Evolutionary conservation across 2,329 filamentous ascomycete genomes (phyloP), one percentile per base, ranked within the genome.

Genomic region (Bisporella sp.): DNA sequence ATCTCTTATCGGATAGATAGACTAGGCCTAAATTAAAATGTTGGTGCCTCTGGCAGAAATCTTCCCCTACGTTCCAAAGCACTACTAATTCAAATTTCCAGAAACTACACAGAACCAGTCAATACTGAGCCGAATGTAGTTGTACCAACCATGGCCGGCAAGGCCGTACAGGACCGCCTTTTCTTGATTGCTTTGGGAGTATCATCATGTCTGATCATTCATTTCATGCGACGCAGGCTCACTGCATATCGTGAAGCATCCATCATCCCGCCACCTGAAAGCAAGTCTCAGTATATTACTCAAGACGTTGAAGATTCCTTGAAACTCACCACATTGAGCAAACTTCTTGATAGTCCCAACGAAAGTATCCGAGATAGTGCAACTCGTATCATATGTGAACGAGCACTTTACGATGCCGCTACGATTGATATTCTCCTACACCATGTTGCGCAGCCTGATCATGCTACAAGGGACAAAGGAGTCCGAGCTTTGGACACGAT

Each of bases 241-340:
- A 71, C 72, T 51, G 69, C 76, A 49, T 79, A 84, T 57, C 77
- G 82, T 57, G 73, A 81, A 59, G 74, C 83, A 48, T 84, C 84
- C 56, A 77, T 83, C 66, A 79, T 93, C 61, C 81, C 80, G 53
- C 77, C 80, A 35, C 64, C 72, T 37, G 78, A 82, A 53, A 81
- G 81, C 35, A 84, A 85, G 64, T 79, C 85, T 46, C 79, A 84
- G 58, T 87, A 87, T 64, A 86, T 89, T 56, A 86, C 82, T 11
- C 83, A 89, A 64, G 81, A 85, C 29, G 87, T 84, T 2, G 85
- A 90, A 62, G 85, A 89, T 62, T 78, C 84, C 2, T 72, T 90
- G 41, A 78, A 82, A 51, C 63, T 82, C 8, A 73, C 76, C 41
- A 90, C 87, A 0, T 72, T 91, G 7, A 73, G 82, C 47, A 85